These are phyloP conservation scores for Malassezia vespertilionis DNA, from an alignment of 1,284 basidiomycete species.

Conservation along the genomic window DNA sequence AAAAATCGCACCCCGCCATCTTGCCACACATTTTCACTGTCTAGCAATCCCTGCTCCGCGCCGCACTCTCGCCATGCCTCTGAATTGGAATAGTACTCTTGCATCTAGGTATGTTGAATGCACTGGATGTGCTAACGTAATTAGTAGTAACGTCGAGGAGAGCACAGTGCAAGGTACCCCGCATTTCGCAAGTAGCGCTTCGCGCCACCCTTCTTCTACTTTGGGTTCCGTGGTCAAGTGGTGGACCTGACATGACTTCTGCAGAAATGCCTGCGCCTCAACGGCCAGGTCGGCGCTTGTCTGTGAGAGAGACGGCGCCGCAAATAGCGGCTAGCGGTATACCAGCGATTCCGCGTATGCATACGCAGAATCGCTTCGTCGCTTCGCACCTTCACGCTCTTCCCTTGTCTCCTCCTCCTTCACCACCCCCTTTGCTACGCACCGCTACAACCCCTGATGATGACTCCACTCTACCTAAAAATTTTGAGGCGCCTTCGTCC, in stretches of 20 bases:
- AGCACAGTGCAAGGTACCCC: no score
- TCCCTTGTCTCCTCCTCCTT: constrained; percentile 6
- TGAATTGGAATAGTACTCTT: neutral
- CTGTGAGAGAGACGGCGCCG: constrained; percentile 26
- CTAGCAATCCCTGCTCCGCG: no score
- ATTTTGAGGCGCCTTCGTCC: neutral
- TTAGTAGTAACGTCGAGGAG: no score
- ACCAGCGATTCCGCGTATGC: neutral
- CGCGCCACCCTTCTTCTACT: constrained; percentile 6
- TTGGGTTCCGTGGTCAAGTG: constrained; percentile 18
- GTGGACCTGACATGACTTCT: constrained; percentile 18
- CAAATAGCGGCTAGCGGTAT: neutral
- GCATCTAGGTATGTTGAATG: no score
- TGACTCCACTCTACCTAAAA: neutral
- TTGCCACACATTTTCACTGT: no score
- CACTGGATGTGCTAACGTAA: no score
- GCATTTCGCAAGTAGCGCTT: neutral
- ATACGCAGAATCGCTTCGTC: neutral
- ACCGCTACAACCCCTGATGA: neutral
- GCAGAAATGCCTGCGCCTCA: constrained; percentile 19
- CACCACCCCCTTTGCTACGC: neutral
- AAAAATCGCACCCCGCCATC: neutral
- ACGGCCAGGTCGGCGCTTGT: constrained; percentile 19
- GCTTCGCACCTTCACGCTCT: neutral
- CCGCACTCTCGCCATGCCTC: no score